phyloP scores from a whole-genome alignment of 768 basidiomycete species.

The Mycena galopus region DNA sequence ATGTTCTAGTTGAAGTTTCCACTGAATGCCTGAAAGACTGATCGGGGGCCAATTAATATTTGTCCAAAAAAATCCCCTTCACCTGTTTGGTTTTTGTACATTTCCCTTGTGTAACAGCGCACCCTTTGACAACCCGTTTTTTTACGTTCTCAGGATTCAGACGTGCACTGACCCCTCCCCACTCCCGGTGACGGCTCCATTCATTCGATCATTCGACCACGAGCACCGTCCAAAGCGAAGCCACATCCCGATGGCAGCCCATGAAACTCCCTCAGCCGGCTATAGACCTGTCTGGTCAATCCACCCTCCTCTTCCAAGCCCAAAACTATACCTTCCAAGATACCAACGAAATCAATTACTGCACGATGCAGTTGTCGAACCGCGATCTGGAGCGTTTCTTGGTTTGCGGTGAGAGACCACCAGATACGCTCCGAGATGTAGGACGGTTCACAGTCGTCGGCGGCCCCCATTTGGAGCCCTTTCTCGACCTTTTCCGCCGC shows the following conservation, averaged over 20 bases:
- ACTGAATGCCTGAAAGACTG: slow-evolving; percentile 5
- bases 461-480: slow-evolving; percentile 49
- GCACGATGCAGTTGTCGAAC: slow-evolving; percentile 63
- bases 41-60: not conserved
- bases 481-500: slow-evolving; percentile 48
- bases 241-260: too few relatives aligned
- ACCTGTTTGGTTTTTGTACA: not conserved
- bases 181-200: too few relatives aligned
- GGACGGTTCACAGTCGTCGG: slow-evolving; percentile 43
- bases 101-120: not conserved
- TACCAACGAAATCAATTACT: slow-evolving; percentile 49
- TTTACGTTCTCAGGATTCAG: too few relatives aligned
- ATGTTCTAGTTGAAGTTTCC: slow-evolving; percentile 10
- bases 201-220: too few relatives aligned
- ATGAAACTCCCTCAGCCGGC: too few relatives aligned
- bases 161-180: too few relatives aligned
- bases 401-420: slow-evolving; percentile 52
- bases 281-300: too few relatives aligned
- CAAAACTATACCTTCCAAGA: too few relatives aligned
- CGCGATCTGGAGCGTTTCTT: slow-evolving; percentile 56
- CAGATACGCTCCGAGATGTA: slow-evolving; percentile 47
- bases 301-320: too few relatives aligned
- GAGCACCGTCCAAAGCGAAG: too few relatives aligned
- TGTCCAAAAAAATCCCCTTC: too few relatives aligned
- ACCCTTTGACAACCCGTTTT: too few relatives aligned